Evolutionary conservation across 2,329 filamentous ascomycete genomes (phyloP).

Genomic region (Thelonectria olida): DNA sequence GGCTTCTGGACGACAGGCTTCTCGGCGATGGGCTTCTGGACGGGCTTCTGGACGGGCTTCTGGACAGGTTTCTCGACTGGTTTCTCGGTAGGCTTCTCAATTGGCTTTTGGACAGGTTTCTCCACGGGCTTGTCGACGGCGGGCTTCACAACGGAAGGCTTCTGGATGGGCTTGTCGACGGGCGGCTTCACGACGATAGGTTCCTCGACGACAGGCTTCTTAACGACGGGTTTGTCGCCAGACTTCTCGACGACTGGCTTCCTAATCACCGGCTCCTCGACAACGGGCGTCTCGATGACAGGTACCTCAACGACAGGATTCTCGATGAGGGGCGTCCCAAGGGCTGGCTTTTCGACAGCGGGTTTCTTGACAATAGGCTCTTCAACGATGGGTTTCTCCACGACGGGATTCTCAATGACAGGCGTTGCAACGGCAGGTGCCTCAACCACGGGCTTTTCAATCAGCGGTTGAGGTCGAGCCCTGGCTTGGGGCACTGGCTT

Average conservation of each 20-base stretch:
- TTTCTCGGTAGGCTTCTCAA: not conserved
- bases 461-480: too few species aligned
- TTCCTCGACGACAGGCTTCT: not conserved
- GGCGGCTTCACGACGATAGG: not conserved
- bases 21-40: not conserved
- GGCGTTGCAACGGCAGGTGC: not conserved
- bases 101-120: not conserved
- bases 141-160: not conserved
- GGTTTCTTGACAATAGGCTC: not conserved
- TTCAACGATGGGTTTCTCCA: not conserved
- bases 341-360: not conserved
- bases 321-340: not conserved
- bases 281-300: not conserved
- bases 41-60: constrained; percentile 15
- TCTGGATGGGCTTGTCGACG: not conserved
- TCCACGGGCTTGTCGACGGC: not conserved
- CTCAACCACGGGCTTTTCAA: not conserved
- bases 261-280: not conserved
- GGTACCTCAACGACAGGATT: not conserved
- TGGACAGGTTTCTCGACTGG: not conserved
- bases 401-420: not conserved
- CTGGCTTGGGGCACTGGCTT: too few species aligned
- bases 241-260: not conserved
- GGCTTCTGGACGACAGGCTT: not conserved
- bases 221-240: not conserved